These are phyloP conservation scores for Penicillium robsamsonii DNA, from an alignment of 495 filamentous ascomycete species.

Conservation along the genomic window DNA sequence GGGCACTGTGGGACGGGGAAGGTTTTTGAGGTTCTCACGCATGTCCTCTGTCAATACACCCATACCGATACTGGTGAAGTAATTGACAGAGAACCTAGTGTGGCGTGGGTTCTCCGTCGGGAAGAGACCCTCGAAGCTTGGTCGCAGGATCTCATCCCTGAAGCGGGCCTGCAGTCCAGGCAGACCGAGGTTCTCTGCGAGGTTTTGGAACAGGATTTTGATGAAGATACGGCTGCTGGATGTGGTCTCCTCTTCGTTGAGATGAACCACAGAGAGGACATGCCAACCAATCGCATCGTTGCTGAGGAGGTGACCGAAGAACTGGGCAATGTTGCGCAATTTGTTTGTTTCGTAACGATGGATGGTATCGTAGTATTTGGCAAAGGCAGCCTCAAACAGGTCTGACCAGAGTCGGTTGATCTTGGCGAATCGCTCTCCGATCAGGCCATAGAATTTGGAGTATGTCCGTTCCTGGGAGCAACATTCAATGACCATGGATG, in stretches of 20 bases:
- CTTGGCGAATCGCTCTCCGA: conserved; percentile 92
- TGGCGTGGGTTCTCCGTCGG: conserved; percentile 81
- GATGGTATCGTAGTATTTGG: conserved; percentile 94
- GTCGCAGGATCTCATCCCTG: conserved; percentile 71
- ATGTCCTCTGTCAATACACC: conserved; percentile 92
- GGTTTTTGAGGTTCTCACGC: conserved; percentile 83
- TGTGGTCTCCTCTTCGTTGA: conserved; percentile 97
- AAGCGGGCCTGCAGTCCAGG: conserved; percentile 71
- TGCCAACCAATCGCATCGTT: conserved; percentile 92
- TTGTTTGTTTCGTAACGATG: conserved; percentile 95
- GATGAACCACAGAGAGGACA: conserved; percentile 73
- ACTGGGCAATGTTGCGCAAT: conserved; percentile 88
- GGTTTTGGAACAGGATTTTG: conserved; percentile 94
- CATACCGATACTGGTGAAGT: conserved; percentile 97
- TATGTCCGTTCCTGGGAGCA: conserved; percentile 95
- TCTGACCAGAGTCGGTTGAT: conserved; percentile 93
- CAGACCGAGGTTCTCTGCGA: conserved; percentile 83
- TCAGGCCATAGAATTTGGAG: conserved; percentile 91
- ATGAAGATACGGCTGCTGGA: conserved; percentile 94
- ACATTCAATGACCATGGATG: conserved; percentile 95
- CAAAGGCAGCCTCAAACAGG: conserved; percentile 82
- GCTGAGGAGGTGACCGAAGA: conserved; percentile 88
- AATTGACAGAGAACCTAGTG: conserved; percentile 97
- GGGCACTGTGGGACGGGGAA: conserved; percentile 71
- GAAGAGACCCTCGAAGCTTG: conserved; percentile 84